Conservation (phyloP, 1,284 basidiomycete species). For the Athelia psychrophila region DNA sequence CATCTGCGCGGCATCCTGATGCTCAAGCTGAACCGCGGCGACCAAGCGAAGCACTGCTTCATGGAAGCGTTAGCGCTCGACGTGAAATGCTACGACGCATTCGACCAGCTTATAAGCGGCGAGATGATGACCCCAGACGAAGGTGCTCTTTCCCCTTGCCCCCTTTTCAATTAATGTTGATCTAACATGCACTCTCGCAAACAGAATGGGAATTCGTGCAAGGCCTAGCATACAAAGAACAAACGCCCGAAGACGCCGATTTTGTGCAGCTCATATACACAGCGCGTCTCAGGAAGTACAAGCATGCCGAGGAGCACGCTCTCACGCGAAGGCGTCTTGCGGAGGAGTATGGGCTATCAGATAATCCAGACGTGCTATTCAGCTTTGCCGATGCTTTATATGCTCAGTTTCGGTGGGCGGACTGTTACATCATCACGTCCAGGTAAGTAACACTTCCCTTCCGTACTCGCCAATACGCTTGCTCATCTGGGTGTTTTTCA, state of each 20-base stretch:
- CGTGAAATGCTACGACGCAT: constrained; percentile 97
- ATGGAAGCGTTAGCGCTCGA: constrained; percentile 94
- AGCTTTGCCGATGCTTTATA: constrained; percentile 93
- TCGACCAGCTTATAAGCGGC: constrained; percentile 85
- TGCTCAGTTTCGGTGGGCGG: constrained; percentile 86
- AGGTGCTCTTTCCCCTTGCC: constrained; percentile 47
- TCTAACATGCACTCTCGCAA: background rate
- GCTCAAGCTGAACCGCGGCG: constrained; percentile 87
- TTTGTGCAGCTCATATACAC: constrained; percentile 93
- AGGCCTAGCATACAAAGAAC: constrained; percentile 77
- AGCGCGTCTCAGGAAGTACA: constrained; percentile 87
- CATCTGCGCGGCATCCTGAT: constrained; percentile 91
- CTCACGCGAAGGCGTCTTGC: constrained; percentile 72
- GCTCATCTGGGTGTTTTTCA: constrained; percentile 25
- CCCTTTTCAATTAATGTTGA: background rate
- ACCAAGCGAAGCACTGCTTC: constrained; percentile 89
- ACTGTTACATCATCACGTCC: constrained; percentile 88
- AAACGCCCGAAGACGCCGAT: constrained; percentile 83
- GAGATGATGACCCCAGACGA: constrained; percentile 94
- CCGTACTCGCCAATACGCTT: background rate
- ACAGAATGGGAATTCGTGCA: constrained; percentile 96
- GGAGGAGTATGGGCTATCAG: constrained; percentile 75
- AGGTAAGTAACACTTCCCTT: constrained; percentile 42
- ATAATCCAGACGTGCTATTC: constrained; percentile 91
- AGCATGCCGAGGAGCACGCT: constrained; percentile 80